These are phyloP conservation scores for Conticribra guillardii DNA, from an alignment of 108 stramenopile genomes.

Conservation along the genomic window DNA sequence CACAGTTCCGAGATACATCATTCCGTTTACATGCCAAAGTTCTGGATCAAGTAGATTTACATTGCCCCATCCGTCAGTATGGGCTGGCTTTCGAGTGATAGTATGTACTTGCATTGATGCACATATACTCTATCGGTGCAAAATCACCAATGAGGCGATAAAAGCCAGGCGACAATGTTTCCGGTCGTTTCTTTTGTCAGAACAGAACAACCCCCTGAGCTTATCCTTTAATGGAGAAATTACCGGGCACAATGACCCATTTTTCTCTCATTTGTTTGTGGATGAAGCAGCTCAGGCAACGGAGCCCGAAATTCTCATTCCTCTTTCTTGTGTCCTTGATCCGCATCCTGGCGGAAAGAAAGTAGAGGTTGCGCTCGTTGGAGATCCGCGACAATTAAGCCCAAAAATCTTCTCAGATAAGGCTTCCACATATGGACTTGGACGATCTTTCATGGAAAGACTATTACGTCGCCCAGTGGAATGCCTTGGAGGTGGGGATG, in stretches of 20 bases:
- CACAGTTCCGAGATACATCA: constrained; percentile 59
- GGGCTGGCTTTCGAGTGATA: constrained; percentile 59
- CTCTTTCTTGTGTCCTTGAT: constrained; percentile 74
- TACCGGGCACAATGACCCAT: constrained; percentile 37
- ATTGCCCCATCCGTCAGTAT: constrained; percentile 50
- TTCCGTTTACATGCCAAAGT: constrained; percentile 53
- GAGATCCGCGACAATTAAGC: constrained; percentile 68
- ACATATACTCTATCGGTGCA: constrained; percentile 58
- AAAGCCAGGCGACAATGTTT: constrained; percentile 53
- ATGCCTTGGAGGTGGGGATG: constrained; percentile 57
- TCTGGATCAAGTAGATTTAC: constrained; percentile 45
- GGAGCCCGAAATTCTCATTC: constrained; percentile 71
- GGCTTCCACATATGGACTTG: constrained; percentile 40
- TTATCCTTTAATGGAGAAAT: constrained; percentile 18
- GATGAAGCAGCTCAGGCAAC: constrained; percentile 86
- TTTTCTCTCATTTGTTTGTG: constrained; percentile 77
- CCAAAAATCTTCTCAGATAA: constrained; percentile 50
- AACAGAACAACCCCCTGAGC: constrained; percentile 23
- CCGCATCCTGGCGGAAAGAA: constrained; percentile 52
- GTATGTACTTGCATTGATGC: constrained; percentile 77
- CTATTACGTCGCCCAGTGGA: constrained; percentile 64
- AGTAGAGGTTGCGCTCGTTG: constrained; percentile 68
- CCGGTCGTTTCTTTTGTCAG: constrained; percentile 18
- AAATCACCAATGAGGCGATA: constrained; percentile 66
- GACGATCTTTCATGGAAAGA: constrained; percentile 67